Percentiles rank a stretch among this genome's conserved stretches.
These are phyloP conservation scores for Leccinum subgranulosum DNA, from an alignment of 768 basidiomycete genomes.

Conservation along the genomic window DNA sequence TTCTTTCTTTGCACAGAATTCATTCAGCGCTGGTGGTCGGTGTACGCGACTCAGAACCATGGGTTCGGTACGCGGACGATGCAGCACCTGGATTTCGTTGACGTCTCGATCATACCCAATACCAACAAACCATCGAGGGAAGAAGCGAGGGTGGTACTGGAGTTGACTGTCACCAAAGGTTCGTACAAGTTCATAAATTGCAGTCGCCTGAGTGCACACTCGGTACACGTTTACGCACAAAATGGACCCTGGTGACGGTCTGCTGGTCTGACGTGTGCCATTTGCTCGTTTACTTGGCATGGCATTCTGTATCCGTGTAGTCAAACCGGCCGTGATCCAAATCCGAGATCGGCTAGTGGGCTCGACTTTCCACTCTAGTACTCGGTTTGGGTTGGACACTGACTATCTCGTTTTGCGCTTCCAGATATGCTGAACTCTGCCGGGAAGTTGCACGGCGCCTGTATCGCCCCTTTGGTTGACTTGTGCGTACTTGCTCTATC, in stretches of 20 bases:
- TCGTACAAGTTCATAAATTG: conserved; percentile 1
- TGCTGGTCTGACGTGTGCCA: too few species aligned
- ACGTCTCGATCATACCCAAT: conserved; percentile 40
- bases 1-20: too few species aligned
- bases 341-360: too few species aligned
- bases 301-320: too few species aligned
- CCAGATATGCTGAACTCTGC: conserved; percentile 43
- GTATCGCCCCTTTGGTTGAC: conserved; percentile 44
- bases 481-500: conserved; percentile 29
- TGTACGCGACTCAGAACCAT: conserved; percentile 17
- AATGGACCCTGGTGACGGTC: too few species aligned
- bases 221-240: too few species aligned
- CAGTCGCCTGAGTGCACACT: too few species aligned
- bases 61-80: conserved; percentile 20
- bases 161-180: conserved; percentile 47
- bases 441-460: conserved; percentile 42
- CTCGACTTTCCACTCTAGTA: too few species aligned
- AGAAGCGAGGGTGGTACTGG: conserved; percentile 39
- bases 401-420: too few species aligned
- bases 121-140: conserved; percentile 33
- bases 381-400: too few species aligned
- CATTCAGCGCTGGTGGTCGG: neutral
- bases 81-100: conserved; percentile 23
- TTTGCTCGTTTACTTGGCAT: too few species aligned
- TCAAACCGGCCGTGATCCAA: too few species aligned